These are phyloP conservation scores for Pulveroboletus sp. DNA, from an alignment of 768 basidiomycete genomes.

Conservation along the genomic window DNA sequence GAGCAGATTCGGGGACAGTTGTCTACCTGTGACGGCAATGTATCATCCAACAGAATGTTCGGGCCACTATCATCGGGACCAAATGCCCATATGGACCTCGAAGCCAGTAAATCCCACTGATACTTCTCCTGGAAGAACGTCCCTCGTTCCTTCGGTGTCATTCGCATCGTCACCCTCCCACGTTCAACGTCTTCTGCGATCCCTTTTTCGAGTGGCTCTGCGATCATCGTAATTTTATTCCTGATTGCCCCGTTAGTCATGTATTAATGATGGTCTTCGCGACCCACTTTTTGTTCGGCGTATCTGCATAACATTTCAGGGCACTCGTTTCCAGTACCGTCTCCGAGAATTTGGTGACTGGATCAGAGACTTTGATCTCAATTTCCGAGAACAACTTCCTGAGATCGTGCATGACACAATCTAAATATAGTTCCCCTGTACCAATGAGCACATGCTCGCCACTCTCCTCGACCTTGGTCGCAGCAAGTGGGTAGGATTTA, in stretches of 20 bases:
- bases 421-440: conserved; percentile 95
- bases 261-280: background rate
- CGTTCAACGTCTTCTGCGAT: conserved; percentile 96
- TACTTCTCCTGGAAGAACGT: conserved; percentile 96
- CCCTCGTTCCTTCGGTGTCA: conserved; percentile 93
- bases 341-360: conserved; percentile 97
- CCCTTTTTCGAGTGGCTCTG: conserved; percentile 93
- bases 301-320: conserved; percentile 98
- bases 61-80: conserved; percentile 95
- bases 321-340: conserved; percentile 98
- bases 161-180: conserved; percentile 89
- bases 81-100: conserved; percentile 99
- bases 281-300: conserved; percentile 95
- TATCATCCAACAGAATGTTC: conserved; percentile 93
- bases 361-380: conserved; percentile 99
- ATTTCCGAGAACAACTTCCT: conserved; percentile 93
- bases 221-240: conserved; percentile 99
- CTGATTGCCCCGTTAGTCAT: conserved; percentile 40
- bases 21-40: conserved; percentile 85
- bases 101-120: conserved; percentile 97
- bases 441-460: conserved; percentile 97
- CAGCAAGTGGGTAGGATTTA: conserved; percentile 92
- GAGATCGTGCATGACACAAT: conserved; percentile 96
- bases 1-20: background rate
- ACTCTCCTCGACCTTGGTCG: conserved; percentile 97